phyloP scores from a whole-genome alignment of 352 stramenopile species.

The Pythium volutum region DNA sequence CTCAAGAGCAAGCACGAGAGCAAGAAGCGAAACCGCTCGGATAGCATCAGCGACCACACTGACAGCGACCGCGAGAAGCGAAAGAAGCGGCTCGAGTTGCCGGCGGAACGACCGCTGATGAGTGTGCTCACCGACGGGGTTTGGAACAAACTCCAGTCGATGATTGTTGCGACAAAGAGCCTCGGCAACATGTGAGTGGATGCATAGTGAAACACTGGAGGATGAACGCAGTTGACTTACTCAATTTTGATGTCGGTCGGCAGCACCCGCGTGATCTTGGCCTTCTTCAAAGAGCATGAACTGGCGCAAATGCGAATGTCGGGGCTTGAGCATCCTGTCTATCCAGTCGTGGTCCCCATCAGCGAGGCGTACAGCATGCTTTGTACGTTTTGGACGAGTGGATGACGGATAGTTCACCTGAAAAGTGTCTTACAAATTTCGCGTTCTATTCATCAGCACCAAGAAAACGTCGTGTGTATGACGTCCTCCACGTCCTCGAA shows the following conservation, averaged over 20 bases:
- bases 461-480: slow-evolving; percentile 69
- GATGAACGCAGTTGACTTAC: not conserved
- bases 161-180: slow-evolving; percentile 13
- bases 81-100: not conserved
- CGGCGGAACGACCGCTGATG: not conserved
- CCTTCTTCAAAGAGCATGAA: slow-evolving; percentile 71
- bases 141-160: slow-evolving; percentile 16
- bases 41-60: slow-evolving; percentile 11
- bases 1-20: not conserved
- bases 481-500: slow-evolving; percentile 79
- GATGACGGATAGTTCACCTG: not conserved
- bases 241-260: not conserved
- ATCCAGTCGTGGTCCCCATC: slow-evolving; percentile 48
- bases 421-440: not conserved
- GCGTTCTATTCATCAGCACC: slow-evolving; percentile 33
- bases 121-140: slow-evolving; percentile 12
- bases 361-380: slow-evolving; percentile 71
- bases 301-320: slow-evolving; percentile 21
- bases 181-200: slow-evolving; percentile 18
- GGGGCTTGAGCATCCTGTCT: slow-evolving; percentile 15
- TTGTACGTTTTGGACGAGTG: slow-evolving; percentile 25
- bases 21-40: slow-evolving; percentile 2
- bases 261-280: slow-evolving; percentile 49
- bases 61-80: slow-evolving; percentile 1
- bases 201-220: not conserved